Conservation (phyloP, 805 yeast genomes). For the Wickerhamomyces rabaulensis region DNA sequence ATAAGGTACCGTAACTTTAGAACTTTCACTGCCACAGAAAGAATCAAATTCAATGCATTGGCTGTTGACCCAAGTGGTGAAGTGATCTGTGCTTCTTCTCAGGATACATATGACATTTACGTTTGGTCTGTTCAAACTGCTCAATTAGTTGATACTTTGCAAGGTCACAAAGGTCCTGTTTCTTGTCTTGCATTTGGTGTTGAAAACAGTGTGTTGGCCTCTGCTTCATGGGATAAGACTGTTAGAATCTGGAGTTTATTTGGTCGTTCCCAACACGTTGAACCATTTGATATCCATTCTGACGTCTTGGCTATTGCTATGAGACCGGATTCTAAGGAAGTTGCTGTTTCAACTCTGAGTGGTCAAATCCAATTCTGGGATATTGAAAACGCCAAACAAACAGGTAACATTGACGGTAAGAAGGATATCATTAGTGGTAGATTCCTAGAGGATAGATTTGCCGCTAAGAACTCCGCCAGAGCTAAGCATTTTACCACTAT, state of each 20-base stretch:
- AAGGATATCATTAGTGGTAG: constrained; percentile 87
- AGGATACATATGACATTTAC: constrained; percentile 83
- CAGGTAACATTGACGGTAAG: constrained; percentile 78
- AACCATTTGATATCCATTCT: constrained; percentile 79
- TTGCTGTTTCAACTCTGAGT: constrained; percentile 83
- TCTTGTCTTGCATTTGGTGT: constrained; percentile 81
- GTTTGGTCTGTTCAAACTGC: constrained; percentile 98
- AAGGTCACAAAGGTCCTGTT: constrained; percentile 96
- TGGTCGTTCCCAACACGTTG: constrained; percentile 80
- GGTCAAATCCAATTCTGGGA: constrained; percentile 86
- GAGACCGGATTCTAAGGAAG: constrained; percentile 89
- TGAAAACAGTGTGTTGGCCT: constrained; percentile 72
- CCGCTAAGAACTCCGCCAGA: constrained; percentile 74
- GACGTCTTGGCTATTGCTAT: constrained; percentile 81
- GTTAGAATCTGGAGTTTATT: constrained; percentile 91
- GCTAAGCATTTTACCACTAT: constrained; percentile 80
- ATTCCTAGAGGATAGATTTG: constrained; percentile 73
- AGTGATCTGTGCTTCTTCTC: constrained; percentile 90
- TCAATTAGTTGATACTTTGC: constrained; percentile 76
- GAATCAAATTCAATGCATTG: constrained; percentile 80
- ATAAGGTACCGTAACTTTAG: constrained; percentile 90
- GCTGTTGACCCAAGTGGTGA: constrained; percentile 98
- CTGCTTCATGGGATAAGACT: constrained; percentile 96
- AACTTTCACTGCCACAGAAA: constrained; percentile 85
- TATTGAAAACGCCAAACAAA: constrained; percentile 73